Evolutionary conservation across 2,329 filamentous ascomycete species (phyloP), one percentile per base, ranked within the genome.

Genomic region (Aureobasidium leucospermi): DNA sequence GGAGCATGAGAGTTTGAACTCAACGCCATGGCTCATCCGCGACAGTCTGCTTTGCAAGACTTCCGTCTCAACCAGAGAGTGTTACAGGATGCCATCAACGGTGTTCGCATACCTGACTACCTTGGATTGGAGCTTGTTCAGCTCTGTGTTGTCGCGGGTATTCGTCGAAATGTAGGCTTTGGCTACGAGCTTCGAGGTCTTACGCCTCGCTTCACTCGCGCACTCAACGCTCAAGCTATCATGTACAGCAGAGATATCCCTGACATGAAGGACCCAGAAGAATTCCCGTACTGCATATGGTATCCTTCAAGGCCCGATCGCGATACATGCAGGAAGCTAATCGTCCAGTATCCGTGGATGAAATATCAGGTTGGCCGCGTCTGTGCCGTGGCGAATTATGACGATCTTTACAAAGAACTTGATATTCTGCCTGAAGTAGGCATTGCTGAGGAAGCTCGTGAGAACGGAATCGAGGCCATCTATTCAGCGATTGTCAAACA

Each of bases 271-370:
- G 43, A 63, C 13, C 59, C 64, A 6, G 63, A 67, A 4, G 60
- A 65, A 1, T 47, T 67, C 15, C 74, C 73, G 0, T 77, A 77
- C 63, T 78, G 75, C 59, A 74, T 78, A 47, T 77, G 74, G 74
- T 62, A 75, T 61, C 75, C 75, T 0, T 68, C 75, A 1, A 31
- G 70, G 0, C 70, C 75, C 1, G 62, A 58, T 1, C 71, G 76
- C 59, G 68, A 71, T 1, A 77, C 72, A 0, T 72, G 73, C 31
- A 68, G 72, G 2, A 49, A 65, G 1, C 60, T 78, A 16, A 69
- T 65, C 4, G n/a, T 42, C 1, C 61, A 58, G 1, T 75, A 69
- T 62, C 72, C 72, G 0, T 13, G 62, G 6, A 63, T 61, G 65
- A 58, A 45, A 5, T 77, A 77, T 60, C 68, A 76, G 13, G 69